Evolutionary conservation across 805 yeast species (phyloP), one percentile per base, ranked within the genome.

Genomic region (Pichia cephalocereana): DNA sequence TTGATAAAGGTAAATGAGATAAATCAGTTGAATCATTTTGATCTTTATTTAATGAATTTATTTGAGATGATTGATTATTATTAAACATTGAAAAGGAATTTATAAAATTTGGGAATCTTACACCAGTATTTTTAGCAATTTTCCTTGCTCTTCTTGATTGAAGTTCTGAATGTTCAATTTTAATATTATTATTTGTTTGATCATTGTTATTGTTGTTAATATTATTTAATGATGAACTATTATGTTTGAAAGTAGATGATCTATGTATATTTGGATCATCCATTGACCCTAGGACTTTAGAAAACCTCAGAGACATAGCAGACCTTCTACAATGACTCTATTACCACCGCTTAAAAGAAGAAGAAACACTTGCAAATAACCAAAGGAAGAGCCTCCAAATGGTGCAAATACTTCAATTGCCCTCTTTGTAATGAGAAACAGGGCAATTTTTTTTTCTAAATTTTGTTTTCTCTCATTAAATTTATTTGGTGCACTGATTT

Each of bases 1-100:
- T 69, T 19, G 78, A 71, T 50, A 77, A 68, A 49, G 77, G 76
- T 32, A 80, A 75, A 19, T 74, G 66, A 42, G 65, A 68, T 52
- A 72, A 66, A 43, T 46, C 45, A 11, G 47, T 48, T 15, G 43
- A 38, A 18, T 40, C 23, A 19, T 19, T 46, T 8, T 34, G 3
- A 18, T 38, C 48, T 14, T 42, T 45, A 14, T 39, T 48, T 1
- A 46, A 8, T 23, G 37, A 8, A 12, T 32, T 32, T 23, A 40
- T n/a, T 40, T 8, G 44, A 41, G 26, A 28, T 36, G 37, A 45
- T 3, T 19, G 23, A 19, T 19, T 19, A 19, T 19, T 19, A 4
- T 19, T 19, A 19, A 19, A 48, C 38, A 48, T 41, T 3, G 51
- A 41, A 9, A 48, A 45, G 7, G 47, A 38, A n/a, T 41, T 30